phyloP scores from a whole-genome alignment of 129 eudicot species.

The Tagetes patula region DNA sequence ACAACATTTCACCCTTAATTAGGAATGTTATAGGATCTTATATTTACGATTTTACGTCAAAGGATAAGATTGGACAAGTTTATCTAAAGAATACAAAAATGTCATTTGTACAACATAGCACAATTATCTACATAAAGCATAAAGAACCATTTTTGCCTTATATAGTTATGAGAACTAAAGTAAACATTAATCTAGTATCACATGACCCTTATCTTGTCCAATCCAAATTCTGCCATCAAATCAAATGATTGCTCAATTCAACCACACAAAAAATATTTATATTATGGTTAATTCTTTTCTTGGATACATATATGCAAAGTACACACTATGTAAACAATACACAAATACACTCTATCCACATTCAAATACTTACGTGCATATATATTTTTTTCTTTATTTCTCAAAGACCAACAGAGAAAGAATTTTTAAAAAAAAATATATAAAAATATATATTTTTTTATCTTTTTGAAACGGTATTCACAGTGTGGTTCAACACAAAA shows the following conservation, averaged over 20 bases:
- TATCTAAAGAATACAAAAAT: conserved; percentile 1
- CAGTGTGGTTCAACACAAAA: no score
- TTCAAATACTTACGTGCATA: no score
- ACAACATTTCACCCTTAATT: no score
- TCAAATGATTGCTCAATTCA: conserved; percentile 27
- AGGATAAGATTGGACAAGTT: conserved; percentile 1
- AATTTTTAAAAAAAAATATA: conserved; percentile 5
- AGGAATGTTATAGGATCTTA: no score
- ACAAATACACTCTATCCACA: no score
- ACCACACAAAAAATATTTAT: background rate
- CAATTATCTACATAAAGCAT: conserved; percentile 18
- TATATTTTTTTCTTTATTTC: no score
- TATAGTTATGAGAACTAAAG: conserved; percentile 15
- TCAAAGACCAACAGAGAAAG: background rate
- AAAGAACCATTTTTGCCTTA: background rate
- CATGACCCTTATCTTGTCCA: conserved; percentile 37
- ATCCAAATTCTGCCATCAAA: conserved; percentile 18
- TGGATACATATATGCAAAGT: no score
- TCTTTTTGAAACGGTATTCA: no score
- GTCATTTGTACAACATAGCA: background rate
- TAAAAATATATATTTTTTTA: background rate
- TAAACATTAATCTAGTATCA: conserved; percentile 21
- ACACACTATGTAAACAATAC: no score
- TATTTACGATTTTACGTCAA: background rate
- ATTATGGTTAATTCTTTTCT: no score